Base-by-base conservation (phyloP, 2,329 filamentous ascomycete genomes). In the Alternaria consortialis region DNA sequence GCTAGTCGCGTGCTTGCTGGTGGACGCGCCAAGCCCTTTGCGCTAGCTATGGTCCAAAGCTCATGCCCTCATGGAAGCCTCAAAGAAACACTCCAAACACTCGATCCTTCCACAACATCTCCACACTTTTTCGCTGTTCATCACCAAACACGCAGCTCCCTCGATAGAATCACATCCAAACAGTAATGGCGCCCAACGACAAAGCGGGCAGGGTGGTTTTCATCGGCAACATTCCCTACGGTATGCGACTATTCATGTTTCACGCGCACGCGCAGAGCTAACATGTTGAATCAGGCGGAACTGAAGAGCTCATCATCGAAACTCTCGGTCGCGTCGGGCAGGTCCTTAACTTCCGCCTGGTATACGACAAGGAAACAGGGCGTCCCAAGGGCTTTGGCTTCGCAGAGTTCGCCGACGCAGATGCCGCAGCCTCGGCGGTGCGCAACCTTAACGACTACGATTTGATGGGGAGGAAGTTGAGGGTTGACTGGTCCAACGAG, bases 341-440 rank as follows among this genome's bases (percentile, higher is more conserved):
- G 67, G 94, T 98, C 1, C 85, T 96, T 60, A 94, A 91, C 77
- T 98, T 98, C 78, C 89, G 94, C 53, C 86, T 98, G 50, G 94
- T 98, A 66, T 96, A 97, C 80, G 96, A 98, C 82, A 91, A 93
- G 54, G 94, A 98, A 74, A 97, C 94, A 3, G 94, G 94, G 42
- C 89, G 93, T 58, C 94, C 95, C 1, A 98, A 97, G 80, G 95
- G 95, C 17, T 99, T 97, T 77, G 95, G 95, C 36, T 99, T 98
- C 73, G 92, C 94, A 74, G 94, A 98, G 78, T 99, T 97, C 76
- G 91, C 93, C 56, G 95, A 98, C 75, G 89, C 92, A 61, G 94
- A 97, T 87, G 85, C 93, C 27, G 95, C 95, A 32, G 93, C 94
- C 37, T 97, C 93, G 2, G 95, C 95, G 2, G 94, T 98, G 48